Conservation (phyloP, 2,329 filamentous ascomycete species). For the Sclerotinia glacialis region DNA sequence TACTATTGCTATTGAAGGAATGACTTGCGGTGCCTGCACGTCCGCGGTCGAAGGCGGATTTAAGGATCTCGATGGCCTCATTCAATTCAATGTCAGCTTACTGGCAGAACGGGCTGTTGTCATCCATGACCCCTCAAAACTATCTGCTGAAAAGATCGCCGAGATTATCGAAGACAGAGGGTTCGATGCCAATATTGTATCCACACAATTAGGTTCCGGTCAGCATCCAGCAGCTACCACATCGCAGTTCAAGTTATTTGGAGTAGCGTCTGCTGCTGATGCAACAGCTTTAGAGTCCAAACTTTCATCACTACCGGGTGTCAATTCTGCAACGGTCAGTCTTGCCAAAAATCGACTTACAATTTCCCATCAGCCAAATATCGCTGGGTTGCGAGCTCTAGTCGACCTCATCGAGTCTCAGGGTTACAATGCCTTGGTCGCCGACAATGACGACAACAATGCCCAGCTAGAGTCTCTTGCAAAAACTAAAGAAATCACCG, state of each 20-base stretch:
- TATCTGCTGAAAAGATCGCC: slow-evolving; percentile 70
- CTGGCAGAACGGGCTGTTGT: slow-evolving; percentile 89
- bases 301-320: slow-evolving; percentile 63
- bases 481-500: slow-evolving; percentile 93
- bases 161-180: slow-evolving; percentile 86
- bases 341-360: slow-evolving; percentile 71
- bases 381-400: slow-evolving; percentile 75
- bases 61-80: slow-evolving; percentile 68
- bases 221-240: slow-evolving; percentile 56
- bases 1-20: slow-evolving; percentile 86
- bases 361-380: slow-evolving; percentile 67
- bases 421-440: slow-evolving; percentile 84
- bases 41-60: slow-evolving; percentile 86
- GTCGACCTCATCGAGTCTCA: slow-evolving; percentile 79
- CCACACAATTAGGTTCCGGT: slow-evolving; percentile 61
- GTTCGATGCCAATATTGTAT: slow-evolving; percentile 81
- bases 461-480: slow-evolving; percentile 93
- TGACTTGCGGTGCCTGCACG: slow-evolving; percentile 97
- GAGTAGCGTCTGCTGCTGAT: slow-evolving; percentile 67
- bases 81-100: slow-evolving; percentile 92
- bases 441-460: slow-evolving; percentile 92
- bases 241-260: slow-evolving; percentile 81
- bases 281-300: slow-evolving; percentile 69
- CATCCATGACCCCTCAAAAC: slow-evolving; percentile 70
- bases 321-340: slow-evolving; percentile 71